Evolutionary conservation across 148 eudicot species (phyloP).

Genomic region (Beta vulgaris): DNA sequence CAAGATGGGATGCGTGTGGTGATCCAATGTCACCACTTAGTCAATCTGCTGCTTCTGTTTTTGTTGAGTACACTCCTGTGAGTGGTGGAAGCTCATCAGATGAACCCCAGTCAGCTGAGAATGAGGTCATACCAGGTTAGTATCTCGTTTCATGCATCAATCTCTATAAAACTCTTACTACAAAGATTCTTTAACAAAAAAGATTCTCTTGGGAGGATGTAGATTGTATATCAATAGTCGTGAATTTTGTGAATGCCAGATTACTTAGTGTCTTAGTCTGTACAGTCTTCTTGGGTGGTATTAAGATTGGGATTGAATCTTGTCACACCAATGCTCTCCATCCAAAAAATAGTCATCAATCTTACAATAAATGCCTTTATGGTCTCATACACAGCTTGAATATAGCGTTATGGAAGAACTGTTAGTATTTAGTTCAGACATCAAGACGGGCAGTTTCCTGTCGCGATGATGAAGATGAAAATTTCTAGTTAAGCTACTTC

Average conservation of each 20-base stretch:
- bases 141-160: not conserved
- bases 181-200: too few species aligned
- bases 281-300: too few species aligned
- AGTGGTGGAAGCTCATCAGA: constrained; percentile 50
- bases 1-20: constrained; percentile 49
- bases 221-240: not conserved
- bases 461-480: not conserved
- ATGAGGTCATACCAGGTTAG: constrained; percentile 46
- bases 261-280: too few species aligned
- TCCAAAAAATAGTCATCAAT: too few species aligned
- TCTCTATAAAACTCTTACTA: not conserved
- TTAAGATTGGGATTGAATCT: too few species aligned
- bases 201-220: too few species aligned
- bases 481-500: constrained; percentile 12
- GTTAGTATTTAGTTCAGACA: not conserved
- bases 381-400: not conserved
- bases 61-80: constrained; percentile 41
- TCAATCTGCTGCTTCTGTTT: constrained; percentile 56
- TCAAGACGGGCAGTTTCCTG: not conserved
- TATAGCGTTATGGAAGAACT: not conserved
- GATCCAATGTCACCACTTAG: constrained; percentile 72
- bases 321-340: too few species aligned
- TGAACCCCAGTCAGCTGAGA: constrained; percentile 45
- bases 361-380: not conserved
- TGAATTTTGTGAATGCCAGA: too few species aligned